phyloP scores from a whole-genome alignment of 2,329 filamentous ascomycete species.

The Davidsoniella neocaledoniae region DNA sequence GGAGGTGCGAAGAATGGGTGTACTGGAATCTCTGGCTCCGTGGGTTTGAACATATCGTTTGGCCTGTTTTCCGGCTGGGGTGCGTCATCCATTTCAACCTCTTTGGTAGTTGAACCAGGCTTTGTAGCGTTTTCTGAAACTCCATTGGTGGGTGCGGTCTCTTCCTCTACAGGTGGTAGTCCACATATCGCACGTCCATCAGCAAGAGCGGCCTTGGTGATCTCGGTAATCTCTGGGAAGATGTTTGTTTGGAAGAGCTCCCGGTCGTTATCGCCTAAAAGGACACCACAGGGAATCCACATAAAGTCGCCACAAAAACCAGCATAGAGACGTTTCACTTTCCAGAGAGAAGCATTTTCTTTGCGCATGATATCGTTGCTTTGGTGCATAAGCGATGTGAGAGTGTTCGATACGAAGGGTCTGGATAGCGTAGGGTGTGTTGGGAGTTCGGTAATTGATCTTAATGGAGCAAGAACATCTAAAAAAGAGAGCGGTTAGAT shows the following conservation, averaged over 20 bases:
- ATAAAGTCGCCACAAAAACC: constrained; percentile 59
- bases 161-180: neutral
- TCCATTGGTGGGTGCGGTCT: neutral
- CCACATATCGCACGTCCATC: constrained; percentile 6
- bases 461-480: constrained; percentile 63
- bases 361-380: constrained; percentile 55
- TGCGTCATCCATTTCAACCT: neutral
- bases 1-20: constrained; percentile 62
- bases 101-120: neutral
- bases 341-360: constrained; percentile 57
- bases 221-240: constrained; percentile 23
- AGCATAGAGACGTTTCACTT: constrained; percentile 56
- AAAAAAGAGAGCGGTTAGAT: constrained; percentile 14
- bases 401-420: constrained; percentile 56
- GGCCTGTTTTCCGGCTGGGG: neutral
- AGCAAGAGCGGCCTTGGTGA: constrained; percentile 12
- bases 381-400: constrained; percentile 54
- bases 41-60: neutral
- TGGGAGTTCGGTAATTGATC: constrained; percentile 55
- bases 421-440: constrained; percentile 58
- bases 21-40: constrained; percentile 30
- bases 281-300: constrained; percentile 44
- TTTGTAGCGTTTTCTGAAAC: neutral
- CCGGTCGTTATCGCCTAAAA: constrained; percentile 39
- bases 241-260: constrained; percentile 36